Conservation (phyloP, 345 rosid species). For the Leavenworthia alabamica region DNA sequence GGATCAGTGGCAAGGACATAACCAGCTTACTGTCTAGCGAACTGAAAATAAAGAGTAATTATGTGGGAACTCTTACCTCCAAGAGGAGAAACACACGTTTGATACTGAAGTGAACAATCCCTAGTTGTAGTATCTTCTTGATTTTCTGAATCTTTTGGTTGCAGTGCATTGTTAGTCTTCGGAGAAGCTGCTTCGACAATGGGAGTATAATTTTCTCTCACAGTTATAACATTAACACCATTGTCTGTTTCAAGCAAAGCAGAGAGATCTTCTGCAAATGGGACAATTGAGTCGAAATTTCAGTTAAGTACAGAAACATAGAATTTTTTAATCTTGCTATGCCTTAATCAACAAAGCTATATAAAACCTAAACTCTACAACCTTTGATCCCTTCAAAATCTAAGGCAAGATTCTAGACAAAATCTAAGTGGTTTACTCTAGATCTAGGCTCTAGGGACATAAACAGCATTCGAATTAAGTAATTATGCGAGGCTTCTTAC, state of each 20-base stretch:
- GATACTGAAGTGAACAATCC: slow-evolving; percentile 40
- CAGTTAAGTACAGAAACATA: not conserved
- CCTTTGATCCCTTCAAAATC: not conserved
- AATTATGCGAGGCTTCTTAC: slow-evolving; percentile 34
- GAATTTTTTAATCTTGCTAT: not conserved
- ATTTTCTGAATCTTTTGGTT: slow-evolving; percentile 19
- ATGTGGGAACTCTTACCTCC: slow-evolving; percentile 42
- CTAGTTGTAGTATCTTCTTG: slow-evolving; percentile 6
- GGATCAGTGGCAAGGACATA: not conserved
- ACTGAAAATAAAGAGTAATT: not conserved
- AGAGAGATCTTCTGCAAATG: slow-evolving; percentile 13
- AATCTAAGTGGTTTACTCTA: not conserved
- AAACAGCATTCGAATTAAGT: not conserved
- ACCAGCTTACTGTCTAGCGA: not conserved
- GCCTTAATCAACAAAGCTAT: not conserved
- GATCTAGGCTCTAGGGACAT: not conserved
- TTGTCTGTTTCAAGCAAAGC: slow-evolving; percentile 14
- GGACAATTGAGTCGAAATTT: not conserved
- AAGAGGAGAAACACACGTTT: slow-evolving; percentile 43
- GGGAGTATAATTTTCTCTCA: slow-evolving; percentile 17
- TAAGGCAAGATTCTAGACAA: slow-evolving; percentile 1
- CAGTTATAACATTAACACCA: not conserved
- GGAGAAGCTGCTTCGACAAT: not conserved
- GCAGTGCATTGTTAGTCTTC: not conserved
- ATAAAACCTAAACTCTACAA: not conserved